phyloP scores from a whole-genome alignment of 305 asterid genomes.

The Rubia tinctorum region DNA sequence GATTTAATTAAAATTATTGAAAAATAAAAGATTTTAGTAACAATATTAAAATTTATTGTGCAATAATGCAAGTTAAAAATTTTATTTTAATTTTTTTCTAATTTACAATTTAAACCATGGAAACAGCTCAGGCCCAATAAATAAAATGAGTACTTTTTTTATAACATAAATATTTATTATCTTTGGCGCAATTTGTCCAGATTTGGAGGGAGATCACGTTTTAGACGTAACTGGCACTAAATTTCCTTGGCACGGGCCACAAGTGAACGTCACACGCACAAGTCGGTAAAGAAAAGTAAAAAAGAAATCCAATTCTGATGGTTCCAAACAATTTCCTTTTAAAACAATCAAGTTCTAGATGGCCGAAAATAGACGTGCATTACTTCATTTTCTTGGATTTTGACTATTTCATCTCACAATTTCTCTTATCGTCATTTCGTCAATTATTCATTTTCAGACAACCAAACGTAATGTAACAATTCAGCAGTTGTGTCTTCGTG shows the following conservation, averaged over 20 bases:
- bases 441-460: not conserved
- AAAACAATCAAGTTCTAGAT: conserved; percentile 7
- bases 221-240: not conserved
- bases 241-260: not conserved
- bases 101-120: too few species aligned
- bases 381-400: not conserved
- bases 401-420: not conserved
- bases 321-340: not conserved
- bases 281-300: not conserved
- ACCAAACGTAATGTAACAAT: not conserved
- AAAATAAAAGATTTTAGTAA: too few species aligned
- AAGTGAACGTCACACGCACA: not conserved
- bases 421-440: not conserved
- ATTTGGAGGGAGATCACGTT: not conserved
- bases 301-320: not conserved
- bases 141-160: too few species aligned
- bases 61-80: too few species aligned
- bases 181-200: not conserved
- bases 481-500: not conserved
- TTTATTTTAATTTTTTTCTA: too few species aligned
- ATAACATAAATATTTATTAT: too few species aligned
- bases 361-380: not conserved
- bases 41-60: too few species aligned
- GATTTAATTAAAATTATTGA: too few species aligned
- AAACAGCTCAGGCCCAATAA: too few species aligned